Evolutionary conservation across 2,329 filamentous ascomycete genomes (phyloP).

Genomic region (Trichoderma simmonsii): DNA sequence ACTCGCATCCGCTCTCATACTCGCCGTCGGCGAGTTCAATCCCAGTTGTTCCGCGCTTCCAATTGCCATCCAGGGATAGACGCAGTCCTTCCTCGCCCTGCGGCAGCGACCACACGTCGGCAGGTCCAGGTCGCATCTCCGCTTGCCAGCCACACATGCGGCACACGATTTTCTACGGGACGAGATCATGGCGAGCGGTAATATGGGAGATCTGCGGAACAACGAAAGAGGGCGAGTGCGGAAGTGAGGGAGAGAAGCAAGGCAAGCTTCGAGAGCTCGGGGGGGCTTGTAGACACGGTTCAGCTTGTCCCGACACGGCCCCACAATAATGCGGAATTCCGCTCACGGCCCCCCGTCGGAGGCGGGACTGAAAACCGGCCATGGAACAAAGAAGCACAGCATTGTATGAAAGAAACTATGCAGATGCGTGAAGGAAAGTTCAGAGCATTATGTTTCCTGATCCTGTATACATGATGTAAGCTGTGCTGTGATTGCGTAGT

Average conservation of each 20-base stretch:
- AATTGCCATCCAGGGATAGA: slow-evolving; percentile 9
- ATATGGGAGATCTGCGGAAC: background rate
- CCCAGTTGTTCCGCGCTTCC: background rate
- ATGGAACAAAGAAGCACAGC: background rate
- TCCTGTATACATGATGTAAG: background rate
- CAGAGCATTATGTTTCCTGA: background rate
- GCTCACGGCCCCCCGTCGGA: slow-evolving; percentile 15
- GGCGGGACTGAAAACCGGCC: background rate
- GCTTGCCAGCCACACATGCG: slow-evolving; percentile 14
- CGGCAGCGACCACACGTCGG: slow-evolving; percentile 3
- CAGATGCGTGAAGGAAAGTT: background rate
- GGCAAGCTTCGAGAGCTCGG: background rate
- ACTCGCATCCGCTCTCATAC: background rate
- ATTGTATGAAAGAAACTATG: background rate
- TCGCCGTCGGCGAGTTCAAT: background rate
- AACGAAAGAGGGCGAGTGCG: background rate
- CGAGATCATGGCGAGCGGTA: background rate
- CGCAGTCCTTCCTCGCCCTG: background rate
- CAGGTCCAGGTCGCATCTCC: slow-evolving; percentile 12
- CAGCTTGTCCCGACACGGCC: background rate
- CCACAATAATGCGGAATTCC: slow-evolving; percentile 13
- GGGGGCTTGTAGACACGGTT: background rate
- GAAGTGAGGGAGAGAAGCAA: background rate
- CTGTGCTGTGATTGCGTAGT: background rate
- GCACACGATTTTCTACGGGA: slow-evolving; percentile 14